Evolutionary conservation across 2,329 filamentous ascomycete species (phyloP), one percentile per base, ranked within the genome.

Genomic region (Xylaria polymorpha): DNA sequence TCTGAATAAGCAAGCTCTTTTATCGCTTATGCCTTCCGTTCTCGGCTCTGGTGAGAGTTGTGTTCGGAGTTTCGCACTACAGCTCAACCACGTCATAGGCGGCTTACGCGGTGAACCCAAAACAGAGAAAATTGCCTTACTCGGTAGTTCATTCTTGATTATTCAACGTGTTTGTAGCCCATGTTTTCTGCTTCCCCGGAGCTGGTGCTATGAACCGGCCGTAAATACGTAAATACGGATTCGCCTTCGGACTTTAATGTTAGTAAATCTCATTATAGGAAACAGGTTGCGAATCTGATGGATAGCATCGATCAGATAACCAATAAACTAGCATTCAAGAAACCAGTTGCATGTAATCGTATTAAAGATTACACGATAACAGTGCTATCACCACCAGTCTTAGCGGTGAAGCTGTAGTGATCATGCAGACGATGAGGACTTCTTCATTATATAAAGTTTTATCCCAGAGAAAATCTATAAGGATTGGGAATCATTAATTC

Each of bases 21-120:
- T 29, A 32, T n/a, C 59, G 22, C 37, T 9, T 53, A 9, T 29
- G 14, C 48, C 3, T 35, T 55, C 60, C 15, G 39, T 25, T 62
- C 43, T 20, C 20, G 25, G 4, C 9, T 22, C 35, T 6, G 12
- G 37, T 18, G 10, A 29, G 29, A 29, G 44, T 61, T 41, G 41
- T 44, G 37, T 48, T 18, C 61, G 51, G 51, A 51, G 7, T 63
- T 57, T 63, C 41, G 48, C 18, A 15, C 8, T 10, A n/a, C 29
- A 22, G 29, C n/a, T 48, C n/a, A 56, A 18, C 48, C 22, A 29
- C 44, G 3, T 8, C 9, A 9, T 6, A 35, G 10, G 22, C 35
- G 15, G 37, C 22, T 5, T 53, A 7, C 25, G 15, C 5, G 12
- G 9, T n/a, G 1, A 25, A 3, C 2, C 29, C 12, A 14, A 48